A percentile compares a stretch with the other conserved stretches of the same genome.
Conservation (phyloP, 768 basidiomycete species). For the Russula compacta region DNA sequence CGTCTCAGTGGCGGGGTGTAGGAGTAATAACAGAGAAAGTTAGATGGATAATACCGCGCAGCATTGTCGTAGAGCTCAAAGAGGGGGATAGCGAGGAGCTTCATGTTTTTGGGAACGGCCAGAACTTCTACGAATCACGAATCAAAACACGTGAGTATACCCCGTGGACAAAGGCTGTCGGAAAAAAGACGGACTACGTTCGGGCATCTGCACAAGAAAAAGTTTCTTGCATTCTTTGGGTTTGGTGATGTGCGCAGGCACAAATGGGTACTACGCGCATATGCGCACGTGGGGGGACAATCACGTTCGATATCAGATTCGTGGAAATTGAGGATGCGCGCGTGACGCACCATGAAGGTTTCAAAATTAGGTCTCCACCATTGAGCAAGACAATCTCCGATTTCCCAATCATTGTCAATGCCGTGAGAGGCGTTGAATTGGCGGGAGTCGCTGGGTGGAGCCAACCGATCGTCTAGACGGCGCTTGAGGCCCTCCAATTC, state of each 20-base stretch:
- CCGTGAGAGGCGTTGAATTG: constrained; percentile 73
- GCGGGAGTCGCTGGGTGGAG: constrained; percentile 60
- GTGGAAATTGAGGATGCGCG: neutral
- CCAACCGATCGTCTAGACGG: constrained; percentile 82
- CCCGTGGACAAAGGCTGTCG: neutral
- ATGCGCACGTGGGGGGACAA: constrained; percentile 2
- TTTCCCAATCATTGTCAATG: constrained; percentile 88
- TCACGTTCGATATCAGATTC: neutral
- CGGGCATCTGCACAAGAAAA: constrained; percentile 92
- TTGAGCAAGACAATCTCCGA: constrained; percentile 91
- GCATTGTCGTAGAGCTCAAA: constrained; percentile 98
- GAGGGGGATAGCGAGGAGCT: constrained; percentile 89
- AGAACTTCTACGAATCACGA: constrained; percentile 59
- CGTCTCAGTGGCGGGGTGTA: neutral
- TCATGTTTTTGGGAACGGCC: constrained; percentile 98
- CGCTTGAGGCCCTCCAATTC: constrained; percentile 86
- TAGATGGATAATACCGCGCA: constrained; percentile 46
- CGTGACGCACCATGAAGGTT: constrained; percentile 82
- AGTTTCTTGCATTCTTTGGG: constrained; percentile 98
- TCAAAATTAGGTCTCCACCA: constrained; percentile 99
- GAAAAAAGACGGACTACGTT: constrained; percentile 56
- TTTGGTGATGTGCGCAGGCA: constrained; percentile 92
- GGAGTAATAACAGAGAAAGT: neutral
- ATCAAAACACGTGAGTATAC: neutral
- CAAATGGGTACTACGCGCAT: constrained; percentile 76